Evolutionary conservation across 495 filamentous ascomycete species (phyloP).

Genomic region (Antarctomyces pellizariae): DNA sequence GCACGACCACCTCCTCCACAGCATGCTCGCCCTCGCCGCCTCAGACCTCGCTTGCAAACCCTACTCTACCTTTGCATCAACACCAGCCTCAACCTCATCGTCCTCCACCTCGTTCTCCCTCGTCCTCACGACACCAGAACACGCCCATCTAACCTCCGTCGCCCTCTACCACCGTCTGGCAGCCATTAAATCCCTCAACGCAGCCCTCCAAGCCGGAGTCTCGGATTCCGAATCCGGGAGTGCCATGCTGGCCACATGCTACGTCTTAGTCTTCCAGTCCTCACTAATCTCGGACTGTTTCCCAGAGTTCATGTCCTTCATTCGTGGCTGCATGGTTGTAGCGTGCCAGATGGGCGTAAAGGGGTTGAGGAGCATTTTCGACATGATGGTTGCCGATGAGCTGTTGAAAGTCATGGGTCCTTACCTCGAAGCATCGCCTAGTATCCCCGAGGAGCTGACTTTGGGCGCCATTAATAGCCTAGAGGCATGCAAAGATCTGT

Average conservation of each 20-base stretch:
- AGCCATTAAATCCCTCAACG: slow-evolving; percentile 29
- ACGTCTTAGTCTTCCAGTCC: slow-evolving; percentile 35
- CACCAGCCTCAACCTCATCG: no score
- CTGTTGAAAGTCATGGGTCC: slow-evolving; percentile 13
- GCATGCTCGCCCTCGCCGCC: slow-evolving; percentile 32
- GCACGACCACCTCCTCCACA: slow-evolving; percentile 32
- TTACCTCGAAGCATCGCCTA: slow-evolving; percentile 13
- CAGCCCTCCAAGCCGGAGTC: slow-evolving; percentile 17
- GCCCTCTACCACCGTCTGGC: slow-evolving; percentile 31
- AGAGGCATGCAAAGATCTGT: slow-evolving; percentile 15
- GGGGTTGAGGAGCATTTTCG: slow-evolving; percentile 23
- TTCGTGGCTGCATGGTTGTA: slow-evolving; percentile 31
- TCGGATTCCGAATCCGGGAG: slow-evolving; percentile 17
- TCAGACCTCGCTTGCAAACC: slow-evolving; percentile 22
- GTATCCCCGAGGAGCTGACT: slow-evolving; percentile 15
- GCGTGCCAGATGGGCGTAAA: slow-evolving; percentile 22
- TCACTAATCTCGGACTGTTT: slow-evolving; percentile 33
- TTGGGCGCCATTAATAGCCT: slow-evolving; percentile 17
- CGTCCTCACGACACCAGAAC: slow-evolving; percentile 3
- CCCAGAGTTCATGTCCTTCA: slow-evolving; percentile 37
- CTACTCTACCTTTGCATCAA: no score
- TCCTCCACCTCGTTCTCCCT: no score
- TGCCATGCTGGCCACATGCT: slow-evolving; percentile 31
- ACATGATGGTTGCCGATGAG: slow-evolving; percentile 15
- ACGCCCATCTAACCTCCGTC: slow-evolving; percentile 9